Conservation (phyloP, 352 stramenopile genomes). For the Pythium aquatile region DNA sequence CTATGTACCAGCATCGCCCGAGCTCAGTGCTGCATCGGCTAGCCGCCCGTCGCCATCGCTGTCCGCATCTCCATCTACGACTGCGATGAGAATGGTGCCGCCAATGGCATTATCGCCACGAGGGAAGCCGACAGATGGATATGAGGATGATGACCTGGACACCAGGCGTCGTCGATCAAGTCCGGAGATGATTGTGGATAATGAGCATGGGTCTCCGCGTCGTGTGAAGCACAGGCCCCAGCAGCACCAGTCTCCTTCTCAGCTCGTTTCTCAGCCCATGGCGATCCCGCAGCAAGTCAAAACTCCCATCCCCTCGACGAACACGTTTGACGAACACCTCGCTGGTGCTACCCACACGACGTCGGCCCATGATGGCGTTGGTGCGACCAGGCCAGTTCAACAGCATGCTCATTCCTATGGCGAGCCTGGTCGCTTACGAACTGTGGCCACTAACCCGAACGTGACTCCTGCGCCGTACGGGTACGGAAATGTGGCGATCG, state of each 20-base stretch:
- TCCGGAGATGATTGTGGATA: conserved; percentile 25
- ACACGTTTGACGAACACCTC: conserved; percentile 26
- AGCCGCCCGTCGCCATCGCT: conserved; percentile 1
- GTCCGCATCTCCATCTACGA: background rate
- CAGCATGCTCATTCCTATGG: conserved; percentile 75
- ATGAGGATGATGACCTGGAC: background rate
- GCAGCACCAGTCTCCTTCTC: conserved; percentile 27
- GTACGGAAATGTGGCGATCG: conserved; percentile 75
- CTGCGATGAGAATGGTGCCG: conserved; percentile 6
- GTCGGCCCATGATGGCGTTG: conserved; percentile 20
- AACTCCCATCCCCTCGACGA: conserved; percentile 24
- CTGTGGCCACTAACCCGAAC: conserved; percentile 53
- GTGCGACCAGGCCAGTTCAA: conserved; percentile 22
- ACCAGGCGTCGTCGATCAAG: conserved; percentile 39
- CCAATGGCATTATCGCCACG: conserved; percentile 1
- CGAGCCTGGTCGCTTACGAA: conserved; percentile 48
- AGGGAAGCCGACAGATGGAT: background rate
- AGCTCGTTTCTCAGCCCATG: conserved; percentile 79
- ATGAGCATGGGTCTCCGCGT: background rate
- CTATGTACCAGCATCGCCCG: conserved; percentile 71
- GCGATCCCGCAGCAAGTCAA: conserved; percentile 64
- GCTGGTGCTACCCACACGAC: conserved; percentile 21
- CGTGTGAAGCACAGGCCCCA: conserved; percentile 8
- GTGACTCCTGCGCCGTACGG: conserved; percentile 69
- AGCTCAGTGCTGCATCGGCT: conserved; percentile 24